phyloP scores from a whole-genome alignment of 1,284 basidiomycete species.

The Marasmius fiardii region DNA sequence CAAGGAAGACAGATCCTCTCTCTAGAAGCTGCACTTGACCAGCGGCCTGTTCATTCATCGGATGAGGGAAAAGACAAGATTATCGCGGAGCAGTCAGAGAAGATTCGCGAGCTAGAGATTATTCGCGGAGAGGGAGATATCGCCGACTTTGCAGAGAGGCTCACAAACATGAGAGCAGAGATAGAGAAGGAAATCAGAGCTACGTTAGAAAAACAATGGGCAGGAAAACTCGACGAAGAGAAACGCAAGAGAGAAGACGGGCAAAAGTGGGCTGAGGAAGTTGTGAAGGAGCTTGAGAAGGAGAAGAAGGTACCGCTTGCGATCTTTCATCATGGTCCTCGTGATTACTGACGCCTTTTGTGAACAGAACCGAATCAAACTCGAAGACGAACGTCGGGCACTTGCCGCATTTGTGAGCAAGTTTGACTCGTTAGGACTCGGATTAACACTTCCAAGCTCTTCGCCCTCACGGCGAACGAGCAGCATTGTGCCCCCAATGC shows the following conservation, averaged over 20 bases:
- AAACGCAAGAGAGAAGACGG: slow-evolving; percentile 59
- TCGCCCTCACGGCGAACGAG: slow-evolving; percentile 29
- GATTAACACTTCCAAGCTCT: slow-evolving; percentile 30
- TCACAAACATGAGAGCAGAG: slow-evolving; percentile 45
- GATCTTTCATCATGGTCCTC: slow-evolving; percentile 8
- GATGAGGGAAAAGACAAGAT: slow-evolving; percentile 68
- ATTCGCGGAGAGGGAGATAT: slow-evolving; percentile 48
- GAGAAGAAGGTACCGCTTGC: slow-evolving; percentile 56
- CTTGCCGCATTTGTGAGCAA: slow-evolving; percentile 73
- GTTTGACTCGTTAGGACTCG: slow-evolving; percentile 67
- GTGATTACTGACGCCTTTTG: background rate
- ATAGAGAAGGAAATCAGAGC: slow-evolving; percentile 71
- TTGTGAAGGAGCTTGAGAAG: slow-evolving; percentile 69
- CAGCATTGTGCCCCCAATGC: slow-evolving; percentile 36
- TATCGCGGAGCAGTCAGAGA: slow-evolving; percentile 64
- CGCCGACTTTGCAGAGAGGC: slow-evolving; percentile 43
- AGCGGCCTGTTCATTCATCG: slow-evolving; percentile 38
- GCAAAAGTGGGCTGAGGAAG: slow-evolving; percentile 66
- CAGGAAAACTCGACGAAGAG: slow-evolving; percentile 57
- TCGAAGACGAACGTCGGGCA: slow-evolving; percentile 74
- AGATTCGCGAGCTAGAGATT: slow-evolving; percentile 64
- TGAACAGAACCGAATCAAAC: slow-evolving; percentile 40
- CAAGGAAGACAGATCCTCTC: slow-evolving; percentile 81
- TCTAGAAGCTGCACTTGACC: slow-evolving; percentile 65
- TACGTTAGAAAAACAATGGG: slow-evolving; percentile 81